These are phyloP conservation scores for Paecilomyces formosus DNA, from an alignment of 2,329 filamentous ascomycete genomes.

Conservation along the genomic window DNA sequence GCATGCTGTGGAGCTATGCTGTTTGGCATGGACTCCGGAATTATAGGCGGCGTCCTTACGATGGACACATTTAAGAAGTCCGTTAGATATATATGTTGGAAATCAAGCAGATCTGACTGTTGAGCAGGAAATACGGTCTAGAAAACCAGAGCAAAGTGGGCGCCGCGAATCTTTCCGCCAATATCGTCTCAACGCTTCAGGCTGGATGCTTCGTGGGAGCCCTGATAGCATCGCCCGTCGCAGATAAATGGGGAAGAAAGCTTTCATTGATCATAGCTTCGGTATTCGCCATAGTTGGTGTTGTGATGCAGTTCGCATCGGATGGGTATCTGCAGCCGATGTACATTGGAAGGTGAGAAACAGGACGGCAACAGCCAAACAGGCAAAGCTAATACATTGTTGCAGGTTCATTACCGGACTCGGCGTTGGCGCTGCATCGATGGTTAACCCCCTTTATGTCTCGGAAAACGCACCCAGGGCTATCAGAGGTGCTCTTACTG, in stretches of 20 bases:
- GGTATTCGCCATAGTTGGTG: conserved; percentile 52
- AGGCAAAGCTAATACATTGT: background rate
- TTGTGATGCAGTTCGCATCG: conserved; percentile 54
- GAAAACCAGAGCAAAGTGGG: conserved; percentile 4
- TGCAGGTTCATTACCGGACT: conserved; percentile 47
- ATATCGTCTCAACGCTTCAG: conserved; percentile 61
- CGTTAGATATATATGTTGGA: conserved; percentile 6
- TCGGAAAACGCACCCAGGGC: conserved; percentile 53
- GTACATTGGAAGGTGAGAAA: conserved; percentile 54
- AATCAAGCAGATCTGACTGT: conserved; percentile 14
- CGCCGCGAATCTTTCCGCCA: conserved; percentile 5
- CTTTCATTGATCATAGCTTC: conserved; percentile 50
- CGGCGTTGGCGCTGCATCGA: conserved; percentile 43
- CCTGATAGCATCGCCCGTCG: conserved; percentile 31
- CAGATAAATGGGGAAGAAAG: conserved; percentile 48
- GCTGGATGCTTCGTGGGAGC: conserved; percentile 51
- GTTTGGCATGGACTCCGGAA: conserved; percentile 60
- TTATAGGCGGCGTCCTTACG: conserved; percentile 60
- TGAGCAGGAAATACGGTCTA: conserved; percentile 46
- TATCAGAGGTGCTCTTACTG: conserved; percentile 53
- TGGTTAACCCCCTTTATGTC: conserved; percentile 55
- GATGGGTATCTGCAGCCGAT: conserved; percentile 54
- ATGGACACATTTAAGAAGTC: conserved; percentile 52
- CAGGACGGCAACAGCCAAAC: background rate
- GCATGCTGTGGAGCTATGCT: conserved; percentile 63